Evolutionary conservation across 2,329 filamentous ascomycete genomes (phyloP), one percentile per base, ranked within the genome.

Genomic region (Cladosporium sp.): DNA sequence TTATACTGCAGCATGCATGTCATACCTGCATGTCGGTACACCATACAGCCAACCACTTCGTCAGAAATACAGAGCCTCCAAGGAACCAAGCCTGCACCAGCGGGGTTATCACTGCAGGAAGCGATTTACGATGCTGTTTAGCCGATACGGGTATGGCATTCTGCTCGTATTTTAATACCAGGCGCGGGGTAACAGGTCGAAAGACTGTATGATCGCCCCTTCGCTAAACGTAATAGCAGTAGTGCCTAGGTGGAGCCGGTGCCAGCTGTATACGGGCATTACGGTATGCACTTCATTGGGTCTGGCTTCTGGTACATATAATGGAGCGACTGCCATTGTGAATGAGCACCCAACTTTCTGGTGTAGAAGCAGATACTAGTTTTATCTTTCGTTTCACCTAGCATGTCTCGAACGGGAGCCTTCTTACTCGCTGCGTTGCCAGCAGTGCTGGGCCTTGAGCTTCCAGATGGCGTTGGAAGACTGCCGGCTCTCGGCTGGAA

Each of bases 401-500:
- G 2, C 46, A 64, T 64, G 62, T n/a, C 26, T 49, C 53, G 53
- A 28, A 26, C 43, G 34, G 21, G 34, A 21, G n/a, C 36, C 26
- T 25, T 48, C 18, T 13, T 36, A n/a, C 48, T 65, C 6, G 18
- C 30, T 21, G 56, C 48, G 5, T 18, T 56, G 23, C 57, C 63
- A 18, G 43, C 46, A 11, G 63, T 36, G 34, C 21, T 51, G n/a
- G 36, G 46, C 11, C 39, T 65, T 25, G 57, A 54, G 18, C 63
- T 60, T 30, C 49, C 65, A 11, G 51, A 63, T 54, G 57, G 60
- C 10, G 66, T 69, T 39, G 71, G 72, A 4, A 68, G 49, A 30
- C 72, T 81, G 2, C 80, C 81, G 0, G 78, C 79, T 3, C 70
- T 82, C 58, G 82, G 82, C 4, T 70, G 67, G 63, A 68, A 66